Percentiles rank a stretch among this genome's conserved stretches.
Evolutionary conservation across 192 early-diverging fungal genomes (phyloP).

Genomic region (Umbelopsis vinacea): DNA sequence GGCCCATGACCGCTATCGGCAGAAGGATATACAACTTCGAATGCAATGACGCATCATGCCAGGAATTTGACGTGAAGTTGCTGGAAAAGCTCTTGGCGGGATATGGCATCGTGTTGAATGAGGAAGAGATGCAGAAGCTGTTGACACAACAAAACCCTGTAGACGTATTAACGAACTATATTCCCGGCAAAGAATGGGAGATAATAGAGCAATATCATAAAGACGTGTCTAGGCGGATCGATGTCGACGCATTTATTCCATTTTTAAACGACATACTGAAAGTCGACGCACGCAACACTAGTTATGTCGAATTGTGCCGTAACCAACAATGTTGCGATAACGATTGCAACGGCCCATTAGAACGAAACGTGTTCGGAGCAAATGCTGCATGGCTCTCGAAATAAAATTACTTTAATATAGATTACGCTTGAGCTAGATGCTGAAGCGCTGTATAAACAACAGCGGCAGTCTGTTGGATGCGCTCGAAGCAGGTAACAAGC

Average conservation of each 20-base stretch:
- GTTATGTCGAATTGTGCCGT: too few species aligned
- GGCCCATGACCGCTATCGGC: constrained; percentile 32
- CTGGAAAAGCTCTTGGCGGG: constrained; percentile 1
- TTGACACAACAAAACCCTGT: constrained; percentile 11
- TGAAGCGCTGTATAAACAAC: too few species aligned
- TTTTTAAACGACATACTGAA: constrained; percentile 18
- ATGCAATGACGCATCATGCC: constrained; percentile 27
- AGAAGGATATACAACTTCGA: constrained; percentile 34
- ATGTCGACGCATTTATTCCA: constrained; percentile 26
- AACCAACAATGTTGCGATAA: too few species aligned
- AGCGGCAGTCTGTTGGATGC: too few species aligned
- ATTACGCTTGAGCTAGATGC: too few species aligned
- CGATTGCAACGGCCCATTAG: too few species aligned
- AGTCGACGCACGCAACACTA: too few species aligned
- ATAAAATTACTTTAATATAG: too few species aligned
- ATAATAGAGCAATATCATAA: constrained; percentile 25
- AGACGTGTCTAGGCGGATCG: constrained; percentile 15
- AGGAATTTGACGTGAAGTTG: constrained; percentile 21
- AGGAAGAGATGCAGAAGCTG: neutral
- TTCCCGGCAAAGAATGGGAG: neutral
- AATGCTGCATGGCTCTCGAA: too few species aligned
- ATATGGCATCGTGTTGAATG: neutral
- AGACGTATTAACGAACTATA: neutral
- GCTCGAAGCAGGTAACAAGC: too few species aligned
- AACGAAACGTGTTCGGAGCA: too few species aligned